These are phyloP conservation scores for Powellomyces hirtus DNA, from an alignment of 192 early-diverging fungal genomes.

Conservation along the genomic window DNA sequence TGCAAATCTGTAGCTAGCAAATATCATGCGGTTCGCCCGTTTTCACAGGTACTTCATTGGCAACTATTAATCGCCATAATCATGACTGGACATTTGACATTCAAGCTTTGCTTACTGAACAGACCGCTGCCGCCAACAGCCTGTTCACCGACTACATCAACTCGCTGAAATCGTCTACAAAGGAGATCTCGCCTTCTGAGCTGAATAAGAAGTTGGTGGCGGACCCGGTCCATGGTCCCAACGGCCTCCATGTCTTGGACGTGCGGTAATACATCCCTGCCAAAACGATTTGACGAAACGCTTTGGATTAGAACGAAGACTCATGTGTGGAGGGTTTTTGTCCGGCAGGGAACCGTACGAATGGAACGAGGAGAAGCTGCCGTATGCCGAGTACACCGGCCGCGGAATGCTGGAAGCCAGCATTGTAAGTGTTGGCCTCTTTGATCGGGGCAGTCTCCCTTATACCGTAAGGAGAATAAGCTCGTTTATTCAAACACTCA, in stretches of 20 bases:
- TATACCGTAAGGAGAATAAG: background rate
- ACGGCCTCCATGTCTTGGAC: conserved; percentile 40
- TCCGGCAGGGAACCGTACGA: conserved; percentile 43
- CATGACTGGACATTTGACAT: too few species aligned
- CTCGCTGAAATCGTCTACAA: conserved; percentile 18
- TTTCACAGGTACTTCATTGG: too few species aligned
- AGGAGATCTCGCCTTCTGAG: conserved; percentile 23
- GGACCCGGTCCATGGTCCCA: conserved; percentile 23
- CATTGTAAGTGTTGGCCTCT: conserved; percentile 37
- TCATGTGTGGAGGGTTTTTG: background rate
- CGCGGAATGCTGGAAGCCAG: conserved; percentile 44
- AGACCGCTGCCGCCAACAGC: background rate
- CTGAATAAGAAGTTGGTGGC: conserved; percentile 21
- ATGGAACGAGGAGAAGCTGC: conserved; percentile 50
- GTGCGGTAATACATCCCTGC: too few species aligned
- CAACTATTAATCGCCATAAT: too few species aligned
- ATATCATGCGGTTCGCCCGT: too few species aligned
- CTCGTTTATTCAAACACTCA: background rate
- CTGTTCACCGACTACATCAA: conserved; percentile 39
- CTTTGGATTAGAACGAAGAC: background rate
- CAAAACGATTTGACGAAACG: too few species aligned
- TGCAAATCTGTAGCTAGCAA: too few species aligned
- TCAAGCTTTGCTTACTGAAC: too few species aligned
- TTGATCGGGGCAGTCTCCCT: too few species aligned
- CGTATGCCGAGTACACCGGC: conserved; percentile 47